Base-by-base conservation (phyloP, 345 rosid species). In the Brassica juncea region DNA sequence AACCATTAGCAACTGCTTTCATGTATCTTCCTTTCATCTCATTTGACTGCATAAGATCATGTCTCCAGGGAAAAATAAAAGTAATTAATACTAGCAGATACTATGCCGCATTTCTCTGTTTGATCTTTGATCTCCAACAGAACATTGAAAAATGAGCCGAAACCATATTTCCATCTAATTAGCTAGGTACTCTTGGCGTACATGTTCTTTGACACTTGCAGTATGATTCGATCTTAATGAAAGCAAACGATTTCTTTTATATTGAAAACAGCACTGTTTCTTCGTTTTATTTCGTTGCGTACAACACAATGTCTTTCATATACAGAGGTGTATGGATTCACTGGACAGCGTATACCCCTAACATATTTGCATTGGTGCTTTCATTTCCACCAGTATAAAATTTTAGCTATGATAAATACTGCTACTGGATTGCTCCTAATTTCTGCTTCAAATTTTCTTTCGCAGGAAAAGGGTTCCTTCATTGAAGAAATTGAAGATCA, bases 401-500 rank as follows among this genome's bases (percentile, higher is more conserved):
- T 12, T 28, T 7, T 3, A 32, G 11, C 9, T 65, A 54, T 61
- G 16, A 19, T 65, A 57, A 30, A 58, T 6, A 16, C 60, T 66
- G 62, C 4, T 73, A 31, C 54, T 60, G 35, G 77, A 32, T 14
- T 10, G 16, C 21, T 75, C 72, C 64, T 80, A 8, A 75, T 70
- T 19, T 30, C 23, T 70, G 59, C 35, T 49, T 37, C 49, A 44
- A 52, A 37, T 19, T 80, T 64, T 75, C 15, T 58, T 25, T 83
- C 68, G 57, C 89, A 95, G 99, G 77, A 88, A 76, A 95, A 91
- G 81, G 98, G 97, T 71, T 89, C 96, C 63, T 86, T 81, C 60
- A 90, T 95, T 52, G 99, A 95, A 82, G 97, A 90, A 85, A 85
- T 93, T 58, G 99, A 95, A 77, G 94, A 85, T 64, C 93, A 86